Percentiles rank a stretch among this genome's conserved stretches.
phyloP scores from a whole-genome alignment of 768 basidiomycete species.

The Termitomyces eurrhizus region DNA sequence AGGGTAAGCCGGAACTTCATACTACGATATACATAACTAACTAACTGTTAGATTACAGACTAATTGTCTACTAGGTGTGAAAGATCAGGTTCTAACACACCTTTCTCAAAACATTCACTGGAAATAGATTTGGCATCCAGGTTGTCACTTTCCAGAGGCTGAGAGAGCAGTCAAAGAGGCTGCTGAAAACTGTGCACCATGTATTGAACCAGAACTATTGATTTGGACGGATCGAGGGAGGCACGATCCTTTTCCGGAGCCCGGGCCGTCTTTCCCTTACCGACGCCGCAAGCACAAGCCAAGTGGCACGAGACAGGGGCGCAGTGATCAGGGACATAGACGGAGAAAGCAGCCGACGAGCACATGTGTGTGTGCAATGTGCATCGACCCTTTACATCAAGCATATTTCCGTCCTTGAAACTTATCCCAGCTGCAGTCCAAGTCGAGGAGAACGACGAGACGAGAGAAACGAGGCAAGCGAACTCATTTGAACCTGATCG shows the following conservation, averaged over 20 bases:
- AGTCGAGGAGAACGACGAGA: not conserved
- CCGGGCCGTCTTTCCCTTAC: too few species aligned
- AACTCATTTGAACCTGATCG: not conserved
- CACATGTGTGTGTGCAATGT: not conserved
- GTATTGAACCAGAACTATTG: too few species aligned
- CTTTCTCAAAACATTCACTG: slow-evolving; percentile 21
- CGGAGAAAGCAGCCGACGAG: not conserved
- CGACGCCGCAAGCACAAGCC: too few species aligned
- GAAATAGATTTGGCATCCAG: slow-evolving; percentile 1
- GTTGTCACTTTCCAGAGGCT: slow-evolving; percentile 8
- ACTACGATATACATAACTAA: too few species aligned
- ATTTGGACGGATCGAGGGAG: too few species aligned
- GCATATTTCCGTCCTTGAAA: not conserved
- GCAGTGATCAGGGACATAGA: not conserved
- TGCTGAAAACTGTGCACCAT: too few species aligned
- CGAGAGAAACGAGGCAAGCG: not conserved
- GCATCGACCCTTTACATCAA: not conserved
- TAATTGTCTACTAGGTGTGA: too few species aligned
- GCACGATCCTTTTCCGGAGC: too few species aligned
- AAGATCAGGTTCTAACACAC: too few species aligned
- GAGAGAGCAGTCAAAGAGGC: slow-evolving; percentile 23
- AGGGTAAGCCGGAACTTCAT: too few species aligned
- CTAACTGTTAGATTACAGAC: too few species aligned
- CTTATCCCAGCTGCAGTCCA: not conserved
- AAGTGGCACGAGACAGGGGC: not conserved